Evolutionary conservation across 495 filamentous ascomycete species (phyloP).

Genomic region (Aspergillus baeticus): DNA sequence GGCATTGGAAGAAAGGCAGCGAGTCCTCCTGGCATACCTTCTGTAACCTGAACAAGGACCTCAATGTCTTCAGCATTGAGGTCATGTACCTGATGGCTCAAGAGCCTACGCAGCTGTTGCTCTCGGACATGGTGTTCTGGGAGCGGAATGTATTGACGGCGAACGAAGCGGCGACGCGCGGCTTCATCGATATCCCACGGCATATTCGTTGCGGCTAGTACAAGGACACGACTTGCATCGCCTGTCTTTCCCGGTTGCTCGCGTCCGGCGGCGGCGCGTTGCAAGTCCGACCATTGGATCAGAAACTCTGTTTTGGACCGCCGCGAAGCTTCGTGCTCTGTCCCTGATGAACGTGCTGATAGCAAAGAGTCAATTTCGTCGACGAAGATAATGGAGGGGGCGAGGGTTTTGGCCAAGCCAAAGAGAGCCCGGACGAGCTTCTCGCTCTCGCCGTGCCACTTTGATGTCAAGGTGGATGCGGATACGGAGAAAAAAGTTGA

Average conservation of each 20-base stretch:
- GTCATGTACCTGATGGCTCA: slow-evolving; percentile 85
- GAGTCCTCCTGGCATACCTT: slow-evolving; percentile 56
- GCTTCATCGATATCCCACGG: slow-evolving; percentile 99
- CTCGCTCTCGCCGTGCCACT: slow-evolving; percentile 95
- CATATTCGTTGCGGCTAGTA: slow-evolving; percentile 93
- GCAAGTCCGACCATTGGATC: slow-evolving; percentile 95
- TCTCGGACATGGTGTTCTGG: slow-evolving; percentile 80
- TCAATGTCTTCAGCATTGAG: slow-evolving; percentile 73
- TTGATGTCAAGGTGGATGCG: slow-evolving; percentile 88
- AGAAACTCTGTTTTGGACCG: slow-evolving; percentile 97
- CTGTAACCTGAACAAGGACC: slow-evolving; percentile 75
- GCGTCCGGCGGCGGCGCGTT: slow-evolving; percentile 85
- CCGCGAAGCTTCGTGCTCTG: slow-evolving; percentile 90
- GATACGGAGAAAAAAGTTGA: slow-evolving; percentile 98
- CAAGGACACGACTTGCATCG: slow-evolving; percentile 88
- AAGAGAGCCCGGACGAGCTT: slow-evolving; percentile 96
- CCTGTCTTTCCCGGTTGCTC: slow-evolving; percentile 68
- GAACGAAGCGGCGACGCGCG: slow-evolving; percentile 85
- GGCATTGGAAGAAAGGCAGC: neutral
- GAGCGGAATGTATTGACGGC: slow-evolving; percentile 93
- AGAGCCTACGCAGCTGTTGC: slow-evolving; percentile 70
- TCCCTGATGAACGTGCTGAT: slow-evolving; percentile 74
- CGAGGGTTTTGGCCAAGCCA: slow-evolving; percentile 81
- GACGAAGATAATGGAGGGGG: slow-evolving; percentile 97
- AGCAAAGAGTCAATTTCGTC: slow-evolving; percentile 98